Evolutionary conservation across 352 stramenopile genomes (phyloP).

Genomic region (Thraustochytrium striatum): DNA sequence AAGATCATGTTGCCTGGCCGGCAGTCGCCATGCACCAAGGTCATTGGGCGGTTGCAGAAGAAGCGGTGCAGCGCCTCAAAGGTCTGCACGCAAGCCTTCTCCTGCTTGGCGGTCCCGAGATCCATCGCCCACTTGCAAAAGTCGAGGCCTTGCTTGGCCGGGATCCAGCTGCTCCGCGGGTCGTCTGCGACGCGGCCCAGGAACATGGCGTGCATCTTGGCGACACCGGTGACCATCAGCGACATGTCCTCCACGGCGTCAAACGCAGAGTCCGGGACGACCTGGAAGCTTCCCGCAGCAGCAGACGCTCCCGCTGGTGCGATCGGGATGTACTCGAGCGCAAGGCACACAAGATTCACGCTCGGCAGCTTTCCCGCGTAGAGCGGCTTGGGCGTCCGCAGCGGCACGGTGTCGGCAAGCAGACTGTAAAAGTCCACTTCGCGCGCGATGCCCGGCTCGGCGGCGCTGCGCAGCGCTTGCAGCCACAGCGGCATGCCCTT

Average conservation of each 20-base stretch:
- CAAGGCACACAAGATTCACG: conserved; percentile 26
- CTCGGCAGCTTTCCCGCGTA: conserved; percentile 5
- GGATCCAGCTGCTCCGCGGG: background rate
- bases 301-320: too few species aligned
- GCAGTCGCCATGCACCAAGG: conserved; percentile 36
- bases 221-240: conserved; percentile 7
- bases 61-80: background rate
- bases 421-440: conserved; percentile 32
- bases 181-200: background rate
- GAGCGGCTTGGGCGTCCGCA: conserved; percentile 18
- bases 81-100: background rate
- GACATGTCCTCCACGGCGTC: background rate
- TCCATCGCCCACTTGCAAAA: conserved; percentile 19
- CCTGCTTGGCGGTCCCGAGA: background rate
- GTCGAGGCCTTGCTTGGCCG: background rate
- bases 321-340: background rate
- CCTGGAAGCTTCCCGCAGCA: background rate
- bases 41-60: background rate
- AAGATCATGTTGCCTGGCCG: conserved; percentile 43
- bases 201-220: conserved; percentile 21
- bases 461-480: conserved; percentile 5
- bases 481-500: conserved; percentile 37
- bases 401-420: background rate
- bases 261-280: conserved; percentile 8
- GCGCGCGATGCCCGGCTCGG: conserved; percentile 2